phyloP scores from a whole-genome alignment of 2,329 filamentous ascomycete genomes.

The Ilyonectria robusta region DNA sequence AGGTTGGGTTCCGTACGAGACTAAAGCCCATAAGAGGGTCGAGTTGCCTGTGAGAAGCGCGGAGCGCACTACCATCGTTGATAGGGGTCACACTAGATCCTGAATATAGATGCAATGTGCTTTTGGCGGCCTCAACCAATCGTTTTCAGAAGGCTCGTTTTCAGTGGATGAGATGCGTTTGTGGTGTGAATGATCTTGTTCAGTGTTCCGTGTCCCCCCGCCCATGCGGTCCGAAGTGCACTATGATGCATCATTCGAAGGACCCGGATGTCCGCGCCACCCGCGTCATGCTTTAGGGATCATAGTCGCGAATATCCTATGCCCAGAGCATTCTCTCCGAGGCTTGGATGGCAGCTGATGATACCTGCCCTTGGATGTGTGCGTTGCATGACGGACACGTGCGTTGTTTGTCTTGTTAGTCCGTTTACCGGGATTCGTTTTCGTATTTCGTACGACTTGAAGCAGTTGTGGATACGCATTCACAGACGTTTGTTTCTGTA shows the following conservation, averaged over 20 bases:
- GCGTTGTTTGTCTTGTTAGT: not conserved
- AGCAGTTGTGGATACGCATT: not conserved
- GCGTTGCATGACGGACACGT: not conserved
- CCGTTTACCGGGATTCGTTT: not conserved
- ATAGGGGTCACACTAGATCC: not conserved
- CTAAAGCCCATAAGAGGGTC: not conserved
- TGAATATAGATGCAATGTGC: not conserved
- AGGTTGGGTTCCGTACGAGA: not conserved
- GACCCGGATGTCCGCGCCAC: too few species aligned
- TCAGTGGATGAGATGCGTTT: not conserved
- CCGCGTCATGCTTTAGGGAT: too few species aligned
- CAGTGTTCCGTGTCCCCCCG: not conserved
- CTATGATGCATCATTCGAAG: too few species aligned
- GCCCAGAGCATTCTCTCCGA: too few species aligned
- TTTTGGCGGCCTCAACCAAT: not conserved
- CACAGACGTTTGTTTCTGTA: not conserved
- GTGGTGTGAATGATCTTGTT: not conserved
- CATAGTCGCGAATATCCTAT: too few species aligned
- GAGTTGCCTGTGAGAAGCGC: not conserved
- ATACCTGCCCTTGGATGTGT: not conserved
- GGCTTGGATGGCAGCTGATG: not conserved
- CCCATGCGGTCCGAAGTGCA: too few species aligned
- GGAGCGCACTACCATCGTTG: not conserved
- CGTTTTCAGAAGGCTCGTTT: not conserved
- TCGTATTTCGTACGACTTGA: not conserved